Base-by-base conservation (phyloP, 1,284 basidiomycete genomes). In the Fomitopsis schrenkii region DNA sequence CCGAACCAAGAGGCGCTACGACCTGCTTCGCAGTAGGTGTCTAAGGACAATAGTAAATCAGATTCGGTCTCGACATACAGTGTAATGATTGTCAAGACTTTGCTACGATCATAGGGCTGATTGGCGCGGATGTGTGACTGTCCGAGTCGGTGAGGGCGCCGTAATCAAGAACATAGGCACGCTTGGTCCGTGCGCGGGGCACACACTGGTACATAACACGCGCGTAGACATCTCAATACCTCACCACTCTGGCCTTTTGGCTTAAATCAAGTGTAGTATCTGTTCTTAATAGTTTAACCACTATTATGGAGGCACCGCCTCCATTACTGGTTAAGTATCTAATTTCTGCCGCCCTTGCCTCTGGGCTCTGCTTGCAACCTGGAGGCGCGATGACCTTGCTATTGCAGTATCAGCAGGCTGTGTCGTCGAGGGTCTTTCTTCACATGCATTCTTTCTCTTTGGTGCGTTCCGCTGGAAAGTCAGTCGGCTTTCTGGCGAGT, bases 191-290 rank as follows among this genome's bases (percentile, higher is more conserved):
- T 70, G 68, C 68, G 67, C 64, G 57, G 19, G 4, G 7, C 33
- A 40, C 26, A 17, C 46, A 42, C 8, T 7, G 15, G 28, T 58
- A 65, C 66, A 69, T 63, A 65, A 62, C n/a, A 1, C 2, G 9
- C 17, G 35, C 26, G 26, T 54, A 54, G 48, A 62, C 62, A 55
- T 45, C 2, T 0, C 7, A 59, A 62, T 58, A 69, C 69, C 66
- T 68, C 79, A 89, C 87, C 88, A 89, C 89, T 93, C 87, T 93
- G 91, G 87, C 91, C 91, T 89, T 90, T 91, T 91, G 91, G 91
- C 88, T 92, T 94, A 91, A 91, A 92, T 91, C 90, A 93, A 93
- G 91, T 93, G 91, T 93, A 93, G 91, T 92, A 92, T 90, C 87
- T 90, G 88, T 90, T 90, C 88, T 90, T 90, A 87, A 87, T 85